Evolutionary conservation across 352 stramenopile species (phyloP), one percentile per base, ranked within the genome.

Genomic region (Globisporangium mamillatum): DNA sequence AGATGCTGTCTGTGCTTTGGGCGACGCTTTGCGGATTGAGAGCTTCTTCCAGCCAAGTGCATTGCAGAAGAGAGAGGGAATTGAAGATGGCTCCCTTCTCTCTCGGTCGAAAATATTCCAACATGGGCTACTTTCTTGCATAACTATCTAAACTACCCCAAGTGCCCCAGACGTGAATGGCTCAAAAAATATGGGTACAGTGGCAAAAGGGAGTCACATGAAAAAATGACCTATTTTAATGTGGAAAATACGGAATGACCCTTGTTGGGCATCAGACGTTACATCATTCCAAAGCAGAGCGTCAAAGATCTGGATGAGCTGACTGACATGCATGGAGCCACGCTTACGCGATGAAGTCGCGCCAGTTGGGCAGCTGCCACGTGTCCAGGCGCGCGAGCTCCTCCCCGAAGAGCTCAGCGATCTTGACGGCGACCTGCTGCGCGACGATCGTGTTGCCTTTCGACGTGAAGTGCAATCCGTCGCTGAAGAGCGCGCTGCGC

Each of bases 381-480:
- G 58, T 24, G 53, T 81, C 64, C 10, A 85, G 68, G 27, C 75
- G 69, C 54, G 73, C 65, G 44, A 80, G 75, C 25, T 66, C 66
- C 6, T 22, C 34, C 9, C 16, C 34, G 32, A 72, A 72, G 4
- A 72, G 52, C 27, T 62, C 48, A 7, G 32, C 46, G 62, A 89
- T 84, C 60, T 73, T 75, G 4, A 5, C n/a, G 2, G 69, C 67
- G 24, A 89, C 46, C 34, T 82, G 74, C 63, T 80, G 41, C 52
- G 80, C 70, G 29, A 89, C 71, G 44, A 89, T 66, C 5, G 55
- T 70, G 58, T 90, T 89, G 25, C 81, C 83, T 44, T 72, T 66
- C 34, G 70, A 60, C n/a, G 65, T 78, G 36, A 91, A 78, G 68
- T 91, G 83, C 34, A 90, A 71, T 3, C 83, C 83, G 63, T 91